Base-by-base conservation (phyloP, 306 rosid species). In the Inga laurina region DNA sequence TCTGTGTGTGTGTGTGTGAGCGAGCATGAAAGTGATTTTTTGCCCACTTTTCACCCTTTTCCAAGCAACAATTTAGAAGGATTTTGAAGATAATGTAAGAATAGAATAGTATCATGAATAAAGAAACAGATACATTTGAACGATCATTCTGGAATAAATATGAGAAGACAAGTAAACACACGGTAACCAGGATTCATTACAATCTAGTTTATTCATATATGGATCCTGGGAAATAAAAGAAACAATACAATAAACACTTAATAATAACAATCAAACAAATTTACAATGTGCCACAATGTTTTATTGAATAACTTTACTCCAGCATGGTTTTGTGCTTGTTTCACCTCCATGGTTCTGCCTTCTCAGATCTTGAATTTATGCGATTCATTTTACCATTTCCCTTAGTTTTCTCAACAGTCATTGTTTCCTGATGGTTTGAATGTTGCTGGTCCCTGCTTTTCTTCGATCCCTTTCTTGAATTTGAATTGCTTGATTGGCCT, bases 271-370 rank as follows among this genome's bases (percentile, higher is more conserved):
- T 72, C 74, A 57, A 81, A 78, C 85, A 82, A 87, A 87, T 84
- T 78, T 78, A 48, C 75, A 81, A 37, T 16, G 70, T 16, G 70
- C 77, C 68, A 77, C 72, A 77, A 37, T 68, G 80, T 69, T 71
- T 64, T 49, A 84, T 35, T 49, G 37, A 82, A 67, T 48, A 85
- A 81, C 83, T 85, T 84, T 67, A 80, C 37, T 43, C 21, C 75
- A 75, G 72, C 74, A 61, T 76, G 41, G 30, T n/a, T 39, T 6
- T 21, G 41, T 72, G 81, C 73, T 80, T 62, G 51, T 76, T 78
- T 90, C 79, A 93, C 41, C 90, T 80, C 92, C 93, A 93, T 4
- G 95, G 90, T 88, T 87, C 92, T 46, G 81, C 84, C 74, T 86
- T 76, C 88, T 90, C 91, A 18, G 71, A 76, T 84, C 83, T 88